Evolutionary conservation across 2,329 filamentous ascomycete genomes (phyloP), one percentile per base, ranked within the genome.

Genomic region (Drechslerella coelobrocha): DNA sequence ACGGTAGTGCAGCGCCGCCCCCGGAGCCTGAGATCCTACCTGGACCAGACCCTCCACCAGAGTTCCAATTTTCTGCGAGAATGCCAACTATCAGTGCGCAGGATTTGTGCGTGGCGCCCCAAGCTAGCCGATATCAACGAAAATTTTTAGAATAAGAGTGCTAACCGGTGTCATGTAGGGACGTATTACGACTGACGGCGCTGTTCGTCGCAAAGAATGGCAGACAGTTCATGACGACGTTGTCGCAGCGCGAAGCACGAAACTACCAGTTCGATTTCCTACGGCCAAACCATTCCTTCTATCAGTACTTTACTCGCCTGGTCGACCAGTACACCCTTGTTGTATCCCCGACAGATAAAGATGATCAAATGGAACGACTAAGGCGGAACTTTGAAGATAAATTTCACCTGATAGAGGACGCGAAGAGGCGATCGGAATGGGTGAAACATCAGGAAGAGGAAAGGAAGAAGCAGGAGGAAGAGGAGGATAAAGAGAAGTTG

Each of bases 251-350:
- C 74, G 93, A 99, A 81, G 85, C 89, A 17, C 86, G 89, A 77
- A 97, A 97, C 79, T 92, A 88, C 74, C 93, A 99, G 78, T 99
- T 97, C 79, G 92, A 97, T 79, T 99, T 99, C 77, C 83, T 99
- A 57, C 88, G 93, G 59, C 91, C 92, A 14, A 95, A 96, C 77
- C 94, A 99, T 82, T 96, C 91, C 76, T 88, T 97, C 73, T 92
- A 97, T 81, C 92, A 93, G 78, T 97, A 94, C 81, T 97, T 97
- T 80, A 90, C 91, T 75, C 87, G 92, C 73, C 84, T 96, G 68
- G 88, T 97, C 69, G 93, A 97, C 75, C 94, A 99, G 78, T 97
- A 97, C 79, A 89, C 89, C 10, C 65, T 74, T 17, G 73, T 76
- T 21, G 59, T 76, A 31, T 63, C 59, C 50, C 75, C 75, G 5